Percentiles rank a stretch among this genome's conserved stretches.
phyloP scores from a whole-genome alignment of 495 filamentous ascomycete species.

The Aspergillus haitiensis region DNA sequence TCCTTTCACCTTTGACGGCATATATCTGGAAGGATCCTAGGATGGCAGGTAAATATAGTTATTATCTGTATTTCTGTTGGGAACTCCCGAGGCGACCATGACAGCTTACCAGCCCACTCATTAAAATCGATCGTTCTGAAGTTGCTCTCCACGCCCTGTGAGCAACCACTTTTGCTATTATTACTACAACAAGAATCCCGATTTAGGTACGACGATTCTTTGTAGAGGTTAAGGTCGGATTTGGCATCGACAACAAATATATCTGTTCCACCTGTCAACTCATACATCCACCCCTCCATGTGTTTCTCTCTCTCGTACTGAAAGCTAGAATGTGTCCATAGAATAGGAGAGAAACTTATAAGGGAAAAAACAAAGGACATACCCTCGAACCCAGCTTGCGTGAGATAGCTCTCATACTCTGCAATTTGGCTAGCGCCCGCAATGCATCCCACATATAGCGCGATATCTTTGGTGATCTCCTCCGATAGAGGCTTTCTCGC shows the following conservation, averaged over 20 bases:
- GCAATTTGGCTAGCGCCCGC: constrained; percentile 55
- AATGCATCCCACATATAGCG: constrained; percentile 62
- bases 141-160: not conserved
- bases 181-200: constrained; percentile 14
- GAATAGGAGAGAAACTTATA: not conserved
- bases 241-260: constrained; percentile 51
- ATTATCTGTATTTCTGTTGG: not conserved
- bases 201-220: constrained; percentile 21
- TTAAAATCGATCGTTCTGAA: constrained; percentile 21
- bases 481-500: constrained; percentile 52
- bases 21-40: constrained; percentile 23
- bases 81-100: no score
- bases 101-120: constrained; percentile 29
- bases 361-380: not conserved
- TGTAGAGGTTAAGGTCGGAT: constrained; percentile 57
- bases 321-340: no score
- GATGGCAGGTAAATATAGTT: not conserved
- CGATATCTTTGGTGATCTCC: constrained; percentile 46
- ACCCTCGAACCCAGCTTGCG: constrained; percentile 52
- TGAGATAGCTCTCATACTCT: constrained; percentile 58
- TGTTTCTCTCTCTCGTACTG: not conserved
- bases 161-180: not conserved
- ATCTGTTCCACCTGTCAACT: constrained; percentile 30
- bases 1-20: constrained; percentile 16
- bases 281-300: not conserved